Percentiles rank a stretch among this genome's conserved stretches.
Conservation (phyloP, 257 asterid genomes). For the Buddleja alternifolia region DNA sequence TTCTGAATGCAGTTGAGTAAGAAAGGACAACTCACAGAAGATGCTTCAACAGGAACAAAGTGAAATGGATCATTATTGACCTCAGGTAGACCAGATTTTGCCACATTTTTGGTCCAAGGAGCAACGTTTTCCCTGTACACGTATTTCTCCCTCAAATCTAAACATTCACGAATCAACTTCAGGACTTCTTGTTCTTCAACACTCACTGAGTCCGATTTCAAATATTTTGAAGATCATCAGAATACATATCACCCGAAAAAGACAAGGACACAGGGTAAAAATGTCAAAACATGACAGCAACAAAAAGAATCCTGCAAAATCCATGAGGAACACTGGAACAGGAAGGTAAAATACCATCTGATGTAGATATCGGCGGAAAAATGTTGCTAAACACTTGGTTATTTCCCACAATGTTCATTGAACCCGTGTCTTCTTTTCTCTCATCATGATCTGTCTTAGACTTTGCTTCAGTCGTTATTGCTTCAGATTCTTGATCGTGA, state of each 20-base stretch:
- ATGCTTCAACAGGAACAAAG: slow-evolving; percentile 71
- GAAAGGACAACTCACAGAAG: slow-evolving; percentile 67
- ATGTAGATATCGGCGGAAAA: slow-evolving; percentile 48
- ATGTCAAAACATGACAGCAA: slow-evolving; percentile 25
- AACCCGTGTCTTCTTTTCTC: slow-evolving; percentile 44
- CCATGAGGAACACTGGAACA: slow-evolving; percentile 33
- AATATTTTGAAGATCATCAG: slow-evolving; percentile 38
- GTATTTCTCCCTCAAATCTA: slow-evolving; percentile 79
- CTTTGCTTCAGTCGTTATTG: slow-evolving; percentile 41
- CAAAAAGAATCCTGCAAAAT: slow-evolving; percentile 24
- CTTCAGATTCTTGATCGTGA: slow-evolving; percentile 53
- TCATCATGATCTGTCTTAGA: slow-evolving; percentile 41
- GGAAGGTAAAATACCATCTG: slow-evolving; percentile 61
- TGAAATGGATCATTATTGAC: slow-evolving; percentile 56
- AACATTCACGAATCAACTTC: slow-evolving; percentile 79
- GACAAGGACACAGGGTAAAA: slow-evolving; percentile 29
- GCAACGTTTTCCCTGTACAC: slow-evolving; percentile 74
- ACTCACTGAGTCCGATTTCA: slow-evolving; percentile 59
- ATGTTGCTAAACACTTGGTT: slow-evolving; percentile 40
- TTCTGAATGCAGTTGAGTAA: slow-evolving; percentile 30
- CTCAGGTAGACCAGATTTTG: slow-evolving; percentile 41
- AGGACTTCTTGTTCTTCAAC: slow-evolving; percentile 83
- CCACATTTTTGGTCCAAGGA: slow-evolving; percentile 65
- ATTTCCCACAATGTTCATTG: slow-evolving; percentile 40
- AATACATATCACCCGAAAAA: slow-evolving; percentile 28